These are phyloP conservation scores for Alternaria gaisen DNA, from an alignment of 2,329 filamentous ascomycete genomes.

Conservation along the genomic window DNA sequence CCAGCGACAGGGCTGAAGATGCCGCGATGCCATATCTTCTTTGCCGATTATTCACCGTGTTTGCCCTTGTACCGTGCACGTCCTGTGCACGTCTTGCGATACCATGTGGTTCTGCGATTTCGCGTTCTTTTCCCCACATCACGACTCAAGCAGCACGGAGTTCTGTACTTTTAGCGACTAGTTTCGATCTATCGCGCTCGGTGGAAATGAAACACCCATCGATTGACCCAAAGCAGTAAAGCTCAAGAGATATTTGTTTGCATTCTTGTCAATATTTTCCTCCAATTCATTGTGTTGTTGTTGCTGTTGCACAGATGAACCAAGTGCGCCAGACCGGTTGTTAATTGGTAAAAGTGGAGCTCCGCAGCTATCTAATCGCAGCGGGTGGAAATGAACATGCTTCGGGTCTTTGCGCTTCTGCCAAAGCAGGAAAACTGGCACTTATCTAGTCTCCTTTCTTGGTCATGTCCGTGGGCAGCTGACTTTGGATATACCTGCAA, in stretches of 20 bases:
- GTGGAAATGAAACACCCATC: conserved; percentile 7
- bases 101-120: conserved; percentile 15
- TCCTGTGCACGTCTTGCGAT: background rate
- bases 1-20: background rate
- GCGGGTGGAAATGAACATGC: background rate
- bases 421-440: background rate
- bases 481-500: conserved; percentile 6
- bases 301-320: no score
- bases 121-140: conserved; percentile 9
- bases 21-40: background rate
- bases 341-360: no score
- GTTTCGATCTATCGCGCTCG: conserved; percentile 5
- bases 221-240: no score
- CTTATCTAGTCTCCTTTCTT: conserved; percentile 21
- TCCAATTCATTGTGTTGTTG: no score
- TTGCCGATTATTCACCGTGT: conserved; percentile 14
- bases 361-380: background rate
- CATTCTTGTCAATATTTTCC: background rate
- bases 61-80: background rate
- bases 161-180: conserved; percentile 19
- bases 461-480: conserved; percentile 25
- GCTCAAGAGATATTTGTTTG: conserved; percentile 9
- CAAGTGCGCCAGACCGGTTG: no score
- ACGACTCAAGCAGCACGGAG: conserved; percentile 13
- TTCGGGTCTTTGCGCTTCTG: background rate